Conservation (phyloP, 306 rosid species). For the Abrus pulchellus region DNA sequence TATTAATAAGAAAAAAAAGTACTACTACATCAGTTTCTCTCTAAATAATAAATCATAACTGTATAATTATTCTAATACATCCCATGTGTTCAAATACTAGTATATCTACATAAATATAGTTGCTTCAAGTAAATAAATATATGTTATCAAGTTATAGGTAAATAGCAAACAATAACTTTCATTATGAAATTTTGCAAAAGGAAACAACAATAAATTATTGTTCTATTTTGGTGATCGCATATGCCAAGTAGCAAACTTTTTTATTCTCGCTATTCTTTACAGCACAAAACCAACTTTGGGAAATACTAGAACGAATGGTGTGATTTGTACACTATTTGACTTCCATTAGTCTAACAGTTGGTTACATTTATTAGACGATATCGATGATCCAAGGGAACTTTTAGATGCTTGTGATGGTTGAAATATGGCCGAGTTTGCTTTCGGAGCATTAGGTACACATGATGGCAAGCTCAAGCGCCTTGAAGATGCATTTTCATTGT, state of each 20-base stretch:
- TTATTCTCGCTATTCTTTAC: background rate
- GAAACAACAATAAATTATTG: background rate
- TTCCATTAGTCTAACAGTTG: constrained; percentile 13
- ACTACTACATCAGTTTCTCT: too few species aligned
- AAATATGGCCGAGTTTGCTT: constrained; percentile 28
- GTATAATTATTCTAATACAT: too few species aligned
- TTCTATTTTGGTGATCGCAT: too few species aligned
- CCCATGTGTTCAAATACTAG: too few species aligned
- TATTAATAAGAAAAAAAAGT: too few species aligned
- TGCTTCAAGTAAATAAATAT: too few species aligned
- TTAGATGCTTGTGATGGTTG: constrained; percentile 22
- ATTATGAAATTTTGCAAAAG: background rate
- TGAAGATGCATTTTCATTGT: constrained; percentile 34
- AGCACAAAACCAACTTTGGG: background rate
- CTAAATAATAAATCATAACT: too few species aligned
- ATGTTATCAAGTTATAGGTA: too few species aligned
- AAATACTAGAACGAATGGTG: background rate
- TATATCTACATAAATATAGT: too few species aligned
- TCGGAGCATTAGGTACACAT: constrained; percentile 12
- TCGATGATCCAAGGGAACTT: constrained; percentile 17
- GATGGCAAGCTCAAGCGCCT: constrained; percentile 47
- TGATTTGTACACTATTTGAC: background rate
- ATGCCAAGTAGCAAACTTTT: too few species aligned
- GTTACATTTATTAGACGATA: constrained; percentile 4
- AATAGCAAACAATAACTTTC: background rate